Percentiles rank a stretch among this genome's conserved stretches.
phyloP scores from a whole-genome alignment of 1,284 basidiomycete genomes.

The Papiliotrema terrestris region DNA sequence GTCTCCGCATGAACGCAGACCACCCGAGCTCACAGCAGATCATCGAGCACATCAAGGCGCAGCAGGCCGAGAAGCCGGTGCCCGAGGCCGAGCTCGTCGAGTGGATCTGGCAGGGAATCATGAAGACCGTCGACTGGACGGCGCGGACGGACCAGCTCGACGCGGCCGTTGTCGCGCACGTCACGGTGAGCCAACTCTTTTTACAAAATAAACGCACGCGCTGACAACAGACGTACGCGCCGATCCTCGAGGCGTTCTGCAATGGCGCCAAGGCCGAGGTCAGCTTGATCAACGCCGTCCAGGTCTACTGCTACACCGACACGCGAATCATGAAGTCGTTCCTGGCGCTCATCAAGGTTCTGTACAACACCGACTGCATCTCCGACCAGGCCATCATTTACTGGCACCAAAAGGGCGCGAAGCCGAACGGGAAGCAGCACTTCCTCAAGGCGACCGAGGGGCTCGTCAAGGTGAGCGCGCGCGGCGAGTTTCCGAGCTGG shows the following conservation, averaged over 20 bases:
- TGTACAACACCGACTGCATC: conserved; percentile 93
- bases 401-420: conserved; percentile 95
- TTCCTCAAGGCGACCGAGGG: conserved; percentile 85
- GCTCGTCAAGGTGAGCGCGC: conserved; percentile 73
- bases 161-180: conserved; percentile 74
- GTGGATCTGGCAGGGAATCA: conserved; percentile 87
- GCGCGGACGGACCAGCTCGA: conserved; percentile 87
- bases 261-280: conserved; percentile 83
- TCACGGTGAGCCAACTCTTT: conserved; percentile 56
- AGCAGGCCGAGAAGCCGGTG: conserved; percentile 55
- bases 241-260: conserved; percentile 84
- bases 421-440: conserved; percentile 88
- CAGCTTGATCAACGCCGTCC: conserved; percentile 85
- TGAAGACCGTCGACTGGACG: conserved; percentile 80
- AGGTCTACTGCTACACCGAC: conserved; percentile 92
- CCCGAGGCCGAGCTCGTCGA: conserved; percentile 78
- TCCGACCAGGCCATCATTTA: conserved; percentile 95
- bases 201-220: conserved; percentile 1
- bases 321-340: conserved; percentile 90
- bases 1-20: no score
- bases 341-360: conserved; percentile 87
- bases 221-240: conserved; percentile 64
- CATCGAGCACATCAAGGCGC: conserved; percentile 64
- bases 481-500: neutral
- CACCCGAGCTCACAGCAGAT: no score